Conservation (phyloP, 306 rosid species). For the Cyclanthera cordifolia region DNA sequence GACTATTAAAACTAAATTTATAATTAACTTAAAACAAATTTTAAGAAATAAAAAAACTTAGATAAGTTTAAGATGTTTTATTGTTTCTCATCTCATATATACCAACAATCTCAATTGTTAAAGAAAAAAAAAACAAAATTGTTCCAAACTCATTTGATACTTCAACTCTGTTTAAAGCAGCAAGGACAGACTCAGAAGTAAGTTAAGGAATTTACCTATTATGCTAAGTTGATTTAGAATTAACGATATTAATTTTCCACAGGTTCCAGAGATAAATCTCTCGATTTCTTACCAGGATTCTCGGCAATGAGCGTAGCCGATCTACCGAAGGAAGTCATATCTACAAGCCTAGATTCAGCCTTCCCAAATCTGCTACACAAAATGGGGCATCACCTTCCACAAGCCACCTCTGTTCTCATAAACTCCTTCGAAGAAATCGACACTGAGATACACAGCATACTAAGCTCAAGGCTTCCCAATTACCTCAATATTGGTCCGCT, state of each 20-base stretch:
- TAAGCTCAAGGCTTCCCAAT: constrained; percentile 20
- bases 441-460: constrained; percentile 11
- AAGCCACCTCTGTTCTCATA: constrained; percentile 42
- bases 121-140: no score
- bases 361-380: constrained; percentile 33
- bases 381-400: constrained; percentile 45
- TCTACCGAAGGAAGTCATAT: constrained; percentile 40
- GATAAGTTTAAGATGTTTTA: no score
- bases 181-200: no score
- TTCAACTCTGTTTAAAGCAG: no score
- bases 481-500: constrained; percentile 57
- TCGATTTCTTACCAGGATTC: constrained; percentile 46
- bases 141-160: no score
- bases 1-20: no score
- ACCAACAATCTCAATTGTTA: no score
- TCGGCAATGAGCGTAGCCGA: constrained; percentile 24
- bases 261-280: constrained; percentile 14
- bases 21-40: no score
- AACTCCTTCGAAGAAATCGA: constrained; percentile 46
- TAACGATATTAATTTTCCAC: background rate
- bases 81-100: no score
- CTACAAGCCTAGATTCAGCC: constrained; percentile 17
- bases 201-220: no score
- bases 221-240: no score
- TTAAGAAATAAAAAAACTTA: no score